Conservation (phyloP, 2,329 filamentous ascomycete species). For the Claviceps paspali region DNA sequence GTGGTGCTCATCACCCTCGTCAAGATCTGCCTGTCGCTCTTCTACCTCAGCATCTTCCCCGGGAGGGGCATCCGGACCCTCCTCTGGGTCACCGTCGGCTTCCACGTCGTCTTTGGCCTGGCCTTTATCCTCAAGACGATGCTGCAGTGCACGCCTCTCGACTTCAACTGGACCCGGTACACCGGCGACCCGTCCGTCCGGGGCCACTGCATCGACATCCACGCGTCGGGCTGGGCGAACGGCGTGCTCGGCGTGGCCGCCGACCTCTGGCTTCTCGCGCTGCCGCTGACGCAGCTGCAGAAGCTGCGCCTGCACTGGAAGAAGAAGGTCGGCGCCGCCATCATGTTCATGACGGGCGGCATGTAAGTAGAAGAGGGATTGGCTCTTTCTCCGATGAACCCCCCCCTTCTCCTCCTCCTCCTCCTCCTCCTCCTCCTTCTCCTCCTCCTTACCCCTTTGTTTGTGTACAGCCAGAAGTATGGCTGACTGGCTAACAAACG, state of each 20-base stretch:
- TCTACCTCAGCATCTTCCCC: conserved; percentile 34
- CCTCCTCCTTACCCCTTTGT: no score
- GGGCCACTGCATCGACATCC: conserved; percentile 30
- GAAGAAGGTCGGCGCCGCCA: conserved; percentile 17
- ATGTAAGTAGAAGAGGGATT: no score
- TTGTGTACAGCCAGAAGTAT: no score
- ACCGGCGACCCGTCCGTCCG: conserved; percentile 24
- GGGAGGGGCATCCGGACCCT: conserved; percentile 16
- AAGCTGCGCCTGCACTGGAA: conserved; percentile 14
- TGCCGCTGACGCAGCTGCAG: conserved; percentile 27
- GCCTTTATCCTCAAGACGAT: conserved; percentile 23
- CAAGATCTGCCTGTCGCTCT: conserved; percentile 31
- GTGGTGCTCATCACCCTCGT: conserved; percentile 26
- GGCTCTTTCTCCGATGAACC: no score
- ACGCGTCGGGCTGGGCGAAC: conserved; percentile 29
- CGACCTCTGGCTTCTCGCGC: conserved; percentile 29
- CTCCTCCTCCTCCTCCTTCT: no score
- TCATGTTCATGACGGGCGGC: conserved; percentile 28
- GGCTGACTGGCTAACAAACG: no score
- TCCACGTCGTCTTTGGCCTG: conserved; percentile 20
- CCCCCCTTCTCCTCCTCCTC: no score
- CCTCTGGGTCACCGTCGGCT: conserved; percentile 20
- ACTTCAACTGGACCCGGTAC: conserved; percentile 26
- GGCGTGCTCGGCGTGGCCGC: conserved; percentile 29
- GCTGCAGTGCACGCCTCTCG: conserved; percentile 30